A percentile compares a stretch with the other conserved stretches of the same genome.
These are phyloP conservation scores for Colletotrichum noveboracense DNA, from an alignment of 2,329 filamentous ascomycete genomes.

Conservation along the genomic window DNA sequence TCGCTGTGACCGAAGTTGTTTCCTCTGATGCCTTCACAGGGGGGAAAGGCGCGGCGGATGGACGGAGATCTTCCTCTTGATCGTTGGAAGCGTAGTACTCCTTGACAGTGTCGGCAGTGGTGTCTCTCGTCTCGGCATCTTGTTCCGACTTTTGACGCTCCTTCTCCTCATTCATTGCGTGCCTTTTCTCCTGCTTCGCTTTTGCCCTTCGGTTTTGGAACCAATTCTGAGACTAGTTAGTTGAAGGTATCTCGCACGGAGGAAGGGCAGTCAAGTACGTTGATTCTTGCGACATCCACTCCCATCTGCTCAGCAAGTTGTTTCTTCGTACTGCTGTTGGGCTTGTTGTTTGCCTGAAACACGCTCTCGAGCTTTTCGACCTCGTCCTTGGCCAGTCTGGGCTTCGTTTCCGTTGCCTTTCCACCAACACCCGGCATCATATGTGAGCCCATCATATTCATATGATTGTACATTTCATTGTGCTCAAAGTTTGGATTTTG, in stretches of 20 bases:
- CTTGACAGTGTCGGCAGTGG: constrained; percentile 34
- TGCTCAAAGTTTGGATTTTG: constrained; percentile 7
- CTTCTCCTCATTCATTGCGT: constrained; percentile 50
- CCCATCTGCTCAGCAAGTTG: constrained; percentile 65
- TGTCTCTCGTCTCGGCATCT: constrained; percentile 36
- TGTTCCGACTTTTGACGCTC: constrained; percentile 37
- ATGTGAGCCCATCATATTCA: constrained; percentile 22
- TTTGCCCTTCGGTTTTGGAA: constrained; percentile 71
- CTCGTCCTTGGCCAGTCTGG: constrained; percentile 62
- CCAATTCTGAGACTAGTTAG: constrained; percentile 62
- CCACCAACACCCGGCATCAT: background rate
- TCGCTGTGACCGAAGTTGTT: background rate
- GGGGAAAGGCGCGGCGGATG: constrained; percentile 39
- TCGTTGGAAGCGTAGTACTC: constrained; percentile 37
- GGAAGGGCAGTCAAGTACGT: constrained; percentile 45
- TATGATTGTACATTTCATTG: background rate
- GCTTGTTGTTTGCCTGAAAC: constrained; percentile 69
- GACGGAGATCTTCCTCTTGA: constrained; percentile 40
- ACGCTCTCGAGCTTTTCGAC: constrained; percentile 64
- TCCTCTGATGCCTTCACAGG: background rate
- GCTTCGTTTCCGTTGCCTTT: constrained; percentile 53
- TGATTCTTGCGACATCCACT: constrained; percentile 68
- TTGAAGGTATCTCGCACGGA: background rate
- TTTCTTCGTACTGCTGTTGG: constrained; percentile 66
- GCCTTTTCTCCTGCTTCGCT: constrained; percentile 67